These are phyloP conservation scores for Quercus alba DNA, from an alignment of 306 rosid genomes.

Conservation along the genomic window DNA sequence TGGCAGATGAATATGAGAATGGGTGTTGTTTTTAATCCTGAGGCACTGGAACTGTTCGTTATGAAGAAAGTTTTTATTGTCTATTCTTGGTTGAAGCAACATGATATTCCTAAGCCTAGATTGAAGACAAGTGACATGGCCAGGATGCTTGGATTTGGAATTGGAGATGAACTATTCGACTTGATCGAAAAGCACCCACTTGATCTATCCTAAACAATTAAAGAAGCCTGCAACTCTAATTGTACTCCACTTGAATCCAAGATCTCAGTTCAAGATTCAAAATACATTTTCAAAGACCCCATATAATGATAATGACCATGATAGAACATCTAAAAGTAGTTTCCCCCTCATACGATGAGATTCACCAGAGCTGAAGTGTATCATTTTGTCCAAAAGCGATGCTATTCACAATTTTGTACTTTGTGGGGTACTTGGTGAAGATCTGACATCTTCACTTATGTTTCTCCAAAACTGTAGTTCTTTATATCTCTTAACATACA, in stretches of 20 bases:
- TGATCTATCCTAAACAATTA: conserved; percentile 29
- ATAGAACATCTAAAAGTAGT: neutral
- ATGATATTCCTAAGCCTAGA: conserved; percentile 72
- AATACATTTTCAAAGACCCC: neutral
- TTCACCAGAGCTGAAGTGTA: neutral
- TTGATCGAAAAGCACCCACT: conserved; percentile 61
- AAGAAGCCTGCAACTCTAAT: neutral
- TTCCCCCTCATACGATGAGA: neutral
- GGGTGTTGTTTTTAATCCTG: conserved; percentile 94
- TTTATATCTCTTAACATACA: neutral
- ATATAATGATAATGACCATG: neutral
- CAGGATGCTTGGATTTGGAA: conserved; percentile 93
- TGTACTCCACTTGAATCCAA: neutral
- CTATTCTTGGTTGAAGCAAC: conserved; percentile 83
- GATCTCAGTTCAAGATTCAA: neutral
- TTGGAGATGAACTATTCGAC: conserved; percentile 81
- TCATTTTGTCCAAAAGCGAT: neutral
- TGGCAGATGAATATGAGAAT: conserved; percentile 82
- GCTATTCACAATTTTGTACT: too few relatives aligned
- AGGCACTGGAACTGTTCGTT: conserved; percentile 80
- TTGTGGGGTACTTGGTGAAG: too few relatives aligned
- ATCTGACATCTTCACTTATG: neutral
- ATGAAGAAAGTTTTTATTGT: conserved; percentile 83
- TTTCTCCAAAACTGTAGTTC: neutral
- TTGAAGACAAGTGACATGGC: conserved; percentile 84